Percentiles rank a stretch among this genome's conserved stretches.
Conservation (phyloP, 371 early-diverging fungal genomes). For the Rhizopus stolonifer region DNA sequence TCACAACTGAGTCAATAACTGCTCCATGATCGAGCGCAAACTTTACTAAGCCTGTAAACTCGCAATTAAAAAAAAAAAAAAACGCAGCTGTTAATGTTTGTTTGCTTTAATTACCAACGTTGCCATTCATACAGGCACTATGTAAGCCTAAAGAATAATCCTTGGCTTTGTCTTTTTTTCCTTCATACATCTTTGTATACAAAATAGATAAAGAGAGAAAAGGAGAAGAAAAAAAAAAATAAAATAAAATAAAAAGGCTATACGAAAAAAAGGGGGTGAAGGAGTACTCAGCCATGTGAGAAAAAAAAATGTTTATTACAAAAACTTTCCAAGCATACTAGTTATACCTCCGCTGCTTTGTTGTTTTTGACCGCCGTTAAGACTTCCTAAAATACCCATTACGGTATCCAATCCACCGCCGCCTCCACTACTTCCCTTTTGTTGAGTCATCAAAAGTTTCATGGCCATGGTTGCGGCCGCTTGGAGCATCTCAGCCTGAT, state of each 20-base stretch:
- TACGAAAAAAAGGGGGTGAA: too few species aligned
- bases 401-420: conserved; percentile 16
- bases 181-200: conserved; percentile 13
- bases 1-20: conserved; percentile 57
- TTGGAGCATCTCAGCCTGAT: conserved; percentile 30
- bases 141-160: conserved; percentile 54
- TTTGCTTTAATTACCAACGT: conserved; percentile 49
- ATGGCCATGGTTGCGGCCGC: conserved; percentile 34
- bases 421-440: conserved; percentile 3
- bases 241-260: too few species aligned
- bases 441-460: conserved; percentile 26
- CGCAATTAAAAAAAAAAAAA: too few species aligned
- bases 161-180: conserved; percentile 35
- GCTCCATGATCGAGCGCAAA: conserved; percentile 64
- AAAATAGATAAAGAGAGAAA: conserved; percentile 3
- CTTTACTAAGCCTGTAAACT: conserved; percentile 50
- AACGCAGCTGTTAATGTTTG: neutral
- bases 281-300: neutral
- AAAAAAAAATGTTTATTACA: conserved; percentile 14
- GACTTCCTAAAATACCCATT: conserved; percentile 23
- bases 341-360: conserved; percentile 16
- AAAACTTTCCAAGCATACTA: conserved; percentile 24
- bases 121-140: conserved; percentile 65
- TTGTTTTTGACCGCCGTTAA: conserved; percentile 17
- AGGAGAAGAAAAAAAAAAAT: neutral